Evolutionary conservation across 805 yeast genomes (phyloP).

Genomic region (Teunomyces gatunensis): DNA sequence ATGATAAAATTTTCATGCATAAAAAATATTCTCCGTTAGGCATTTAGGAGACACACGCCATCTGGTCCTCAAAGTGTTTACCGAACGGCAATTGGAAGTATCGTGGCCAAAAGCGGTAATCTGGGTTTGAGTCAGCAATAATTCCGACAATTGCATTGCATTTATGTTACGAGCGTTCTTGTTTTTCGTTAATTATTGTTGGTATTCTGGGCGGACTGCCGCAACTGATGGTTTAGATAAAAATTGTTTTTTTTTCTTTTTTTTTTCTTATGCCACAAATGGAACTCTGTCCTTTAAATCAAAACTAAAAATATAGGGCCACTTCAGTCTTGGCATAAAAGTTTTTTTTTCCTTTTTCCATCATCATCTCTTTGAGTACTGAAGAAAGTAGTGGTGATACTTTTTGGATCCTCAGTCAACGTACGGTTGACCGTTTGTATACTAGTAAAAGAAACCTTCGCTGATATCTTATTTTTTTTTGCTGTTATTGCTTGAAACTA

Average conservation of each 20-base stretch:
- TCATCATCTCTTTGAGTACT: too few species aligned
- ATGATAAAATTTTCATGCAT: conserved; percentile 3
- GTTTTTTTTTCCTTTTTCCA: too few species aligned
- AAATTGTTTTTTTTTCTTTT: not conserved
- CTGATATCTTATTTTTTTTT: not conserved
- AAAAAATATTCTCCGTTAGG: not conserved
- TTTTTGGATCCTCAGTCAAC: too few species aligned
- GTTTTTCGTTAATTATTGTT: too few species aligned
- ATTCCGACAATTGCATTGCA: not conserved
- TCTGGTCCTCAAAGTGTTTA: not conserved
- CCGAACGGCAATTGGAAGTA: not conserved
- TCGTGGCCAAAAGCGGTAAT: not conserved
- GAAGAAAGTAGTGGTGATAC: too few species aligned
- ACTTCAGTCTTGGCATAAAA: not conserved
- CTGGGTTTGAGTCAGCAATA: not conserved
- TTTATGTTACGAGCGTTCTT: not conserved
- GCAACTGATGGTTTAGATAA: not conserved
- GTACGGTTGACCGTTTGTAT: too few species aligned
- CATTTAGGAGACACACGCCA: not conserved
- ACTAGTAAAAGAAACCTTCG: too few species aligned
- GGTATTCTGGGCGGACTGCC: not conserved
- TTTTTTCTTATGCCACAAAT: not conserved
- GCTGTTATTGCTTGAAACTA: not conserved
- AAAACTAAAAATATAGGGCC: not conserved
- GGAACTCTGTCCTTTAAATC: not conserved